phyloP scores from a whole-genome alignment of 2,329 filamentous ascomycete genomes.

The Nemania abortiva region DNA sequence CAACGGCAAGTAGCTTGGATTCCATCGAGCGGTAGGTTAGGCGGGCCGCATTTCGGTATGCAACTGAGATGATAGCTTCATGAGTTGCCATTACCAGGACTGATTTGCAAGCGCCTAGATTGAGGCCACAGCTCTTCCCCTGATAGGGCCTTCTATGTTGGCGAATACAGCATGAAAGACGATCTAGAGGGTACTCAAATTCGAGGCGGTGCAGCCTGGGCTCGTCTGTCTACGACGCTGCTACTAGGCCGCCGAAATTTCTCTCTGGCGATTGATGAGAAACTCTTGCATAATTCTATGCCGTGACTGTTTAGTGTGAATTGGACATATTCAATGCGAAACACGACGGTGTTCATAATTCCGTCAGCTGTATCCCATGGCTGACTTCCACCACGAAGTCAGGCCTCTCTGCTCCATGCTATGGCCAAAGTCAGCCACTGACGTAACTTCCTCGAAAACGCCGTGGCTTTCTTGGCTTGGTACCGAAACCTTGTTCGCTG shows the following conservation, averaged over 20 bases:
- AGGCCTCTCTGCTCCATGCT: conserved; percentile 72
- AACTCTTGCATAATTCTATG: background rate
- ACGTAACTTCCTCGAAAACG: conserved; percentile 68
- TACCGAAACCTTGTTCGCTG: conserved; percentile 35
- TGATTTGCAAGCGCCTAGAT: conserved; percentile 8
- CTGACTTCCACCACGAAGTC: conserved; percentile 74
- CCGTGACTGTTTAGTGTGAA: background rate
- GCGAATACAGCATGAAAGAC: background rate
- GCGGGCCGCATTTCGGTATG: conserved; percentile 28
- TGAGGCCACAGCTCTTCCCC: background rate
- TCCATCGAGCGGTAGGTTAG: conserved; percentile 14
- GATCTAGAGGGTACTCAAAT: background rate
- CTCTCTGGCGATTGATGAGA: background rate
- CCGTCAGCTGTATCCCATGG: conserved; percentile 67
- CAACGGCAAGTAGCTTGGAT: conserved; percentile 23
- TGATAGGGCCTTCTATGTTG: background rate
- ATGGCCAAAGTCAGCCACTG: conserved; percentile 73
- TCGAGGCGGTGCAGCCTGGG: background rate
- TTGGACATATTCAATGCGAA: background rate
- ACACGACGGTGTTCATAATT: conserved; percentile 4
- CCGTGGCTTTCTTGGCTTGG: conserved; percentile 30
- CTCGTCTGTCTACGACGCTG: background rate
- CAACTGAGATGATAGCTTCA: background rate
- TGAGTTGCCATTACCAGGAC: background rate
- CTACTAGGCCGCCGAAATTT: background rate